Conservation (phyloP, 2,329 filamentous ascomycete genomes). For the Sporothrix variecibatus region DNA sequence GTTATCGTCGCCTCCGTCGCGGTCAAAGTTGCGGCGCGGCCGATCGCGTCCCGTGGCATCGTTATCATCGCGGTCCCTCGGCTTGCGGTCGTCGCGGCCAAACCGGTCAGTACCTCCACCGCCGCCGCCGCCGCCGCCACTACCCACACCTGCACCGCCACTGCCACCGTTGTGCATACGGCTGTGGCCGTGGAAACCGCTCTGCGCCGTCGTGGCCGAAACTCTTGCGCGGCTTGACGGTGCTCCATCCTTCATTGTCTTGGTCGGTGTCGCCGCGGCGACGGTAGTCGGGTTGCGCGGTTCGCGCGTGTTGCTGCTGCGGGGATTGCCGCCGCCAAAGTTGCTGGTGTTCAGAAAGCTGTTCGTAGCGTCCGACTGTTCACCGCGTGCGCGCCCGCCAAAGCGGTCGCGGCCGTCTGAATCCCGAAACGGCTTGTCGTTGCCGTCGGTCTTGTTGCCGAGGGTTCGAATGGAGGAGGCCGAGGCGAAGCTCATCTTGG, state of each 20-base stretch:
- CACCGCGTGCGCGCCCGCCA: constrained; percentile 53
- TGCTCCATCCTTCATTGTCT: constrained; percentile 73
- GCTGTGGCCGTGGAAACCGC: constrained; percentile 58
- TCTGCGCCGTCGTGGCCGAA: constrained; percentile 72
- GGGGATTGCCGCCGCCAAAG: constrained; percentile 43
- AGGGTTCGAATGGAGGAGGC: constrained; percentile 59
- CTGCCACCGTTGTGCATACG: constrained; percentile 58
- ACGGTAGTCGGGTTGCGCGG: constrained; percentile 49
- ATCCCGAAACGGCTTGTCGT: constrained; percentile 57
- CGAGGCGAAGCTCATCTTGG: constrained; percentile 80
- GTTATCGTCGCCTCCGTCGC: constrained; percentile 46
- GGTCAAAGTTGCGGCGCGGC: constrained; percentile 35
- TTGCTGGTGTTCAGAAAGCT: constrained; percentile 41
- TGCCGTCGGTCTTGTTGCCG: constrained; percentile 45
- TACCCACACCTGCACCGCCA: constrained; percentile 50
- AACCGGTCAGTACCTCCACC: constrained; percentile 54
- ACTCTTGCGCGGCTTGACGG: constrained; percentile 72
- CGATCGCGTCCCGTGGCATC: constrained; percentile 39
- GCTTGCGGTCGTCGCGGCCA: constrained; percentile 57
- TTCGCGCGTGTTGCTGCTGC: constrained; percentile 51
- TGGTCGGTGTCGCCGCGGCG: constrained; percentile 58
- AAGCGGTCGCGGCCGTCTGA: constrained; percentile 54
- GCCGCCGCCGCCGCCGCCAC: constrained; percentile 31
- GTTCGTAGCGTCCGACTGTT: constrained; percentile 9
- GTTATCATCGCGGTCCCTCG: constrained; percentile 50